Percentiles rank a stretch among this genome's conserved stretches.
phyloP scores from a whole-genome alignment of 2,329 filamentous ascomycete genomes.

The Colletotrichum tropicale region DNA sequence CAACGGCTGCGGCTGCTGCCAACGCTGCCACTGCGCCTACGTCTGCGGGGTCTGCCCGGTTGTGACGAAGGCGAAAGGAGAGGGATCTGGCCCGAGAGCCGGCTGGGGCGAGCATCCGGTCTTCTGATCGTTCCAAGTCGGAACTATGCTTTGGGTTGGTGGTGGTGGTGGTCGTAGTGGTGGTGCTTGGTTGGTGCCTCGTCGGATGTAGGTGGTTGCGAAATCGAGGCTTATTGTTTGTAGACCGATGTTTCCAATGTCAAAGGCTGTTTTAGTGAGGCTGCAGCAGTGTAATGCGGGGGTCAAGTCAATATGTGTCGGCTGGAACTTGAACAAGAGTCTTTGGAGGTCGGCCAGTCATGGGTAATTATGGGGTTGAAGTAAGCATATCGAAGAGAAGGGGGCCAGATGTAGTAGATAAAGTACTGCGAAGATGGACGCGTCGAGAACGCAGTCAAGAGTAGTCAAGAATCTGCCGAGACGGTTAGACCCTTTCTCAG shows the following conservation, averaged over 20 bases:
- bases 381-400: background rate
- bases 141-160: background rate
- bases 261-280: background rate
- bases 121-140: background rate
- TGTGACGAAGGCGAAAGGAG: slow-evolving; percentile 5
- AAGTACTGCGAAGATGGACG: background rate
- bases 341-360: background rate
- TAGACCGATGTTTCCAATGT: background rate
- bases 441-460: background rate
- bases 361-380: background rate
- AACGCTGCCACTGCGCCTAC: background rate
- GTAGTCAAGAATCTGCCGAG: background rate
- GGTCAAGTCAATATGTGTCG: background rate
- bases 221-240: background rate
- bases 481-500: background rate
- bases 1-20: background rate
- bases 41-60: background rate
- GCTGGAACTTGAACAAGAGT: background rate
- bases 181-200: background rate
- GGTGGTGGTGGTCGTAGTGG: background rate
- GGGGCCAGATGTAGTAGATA: background rate
- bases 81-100: slow-evolving; percentile 12
- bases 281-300: background rate
- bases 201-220: background rate
- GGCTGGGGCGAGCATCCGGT: slow-evolving; percentile 10